Evolutionary conservation across 2,329 filamentous ascomycete species (phyloP).

Genomic region (Claviceps quebecensis): DNA sequence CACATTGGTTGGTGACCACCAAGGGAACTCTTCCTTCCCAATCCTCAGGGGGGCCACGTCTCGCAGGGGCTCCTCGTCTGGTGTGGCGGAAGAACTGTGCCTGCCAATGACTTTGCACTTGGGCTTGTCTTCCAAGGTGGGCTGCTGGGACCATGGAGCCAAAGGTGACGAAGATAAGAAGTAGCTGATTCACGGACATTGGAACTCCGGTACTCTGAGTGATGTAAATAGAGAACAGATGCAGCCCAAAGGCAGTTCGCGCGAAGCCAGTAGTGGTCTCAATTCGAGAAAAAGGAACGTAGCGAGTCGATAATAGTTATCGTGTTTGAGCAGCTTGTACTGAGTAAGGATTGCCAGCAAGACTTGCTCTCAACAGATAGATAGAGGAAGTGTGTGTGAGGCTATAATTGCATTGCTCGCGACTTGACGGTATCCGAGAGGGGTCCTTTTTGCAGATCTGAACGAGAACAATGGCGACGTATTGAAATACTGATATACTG

Average conservation of each 20-base stretch:
- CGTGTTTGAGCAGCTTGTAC: background rate
- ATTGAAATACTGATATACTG: background rate
- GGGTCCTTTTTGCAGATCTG: background rate
- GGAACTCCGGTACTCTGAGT: background rate
- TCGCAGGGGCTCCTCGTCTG: constrained; percentile 13
- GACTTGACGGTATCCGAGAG: background rate
- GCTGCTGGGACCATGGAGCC: constrained; percentile 10
- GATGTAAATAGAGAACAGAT: background rate
- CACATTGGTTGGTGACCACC: constrained; percentile 57
- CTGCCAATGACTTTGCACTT: constrained; percentile 12
- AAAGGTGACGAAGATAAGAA: constrained; percentile 11
- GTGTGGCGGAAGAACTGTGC: constrained; percentile 14
- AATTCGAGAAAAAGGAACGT: background rate
- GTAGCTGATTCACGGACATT: constrained; percentile 11
- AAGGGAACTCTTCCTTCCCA: constrained; percentile 39
- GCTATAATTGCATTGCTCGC: background rate
- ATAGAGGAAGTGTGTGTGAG: background rate
- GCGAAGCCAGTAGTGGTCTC: background rate
- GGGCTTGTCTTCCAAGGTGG: constrained; percentile 7
- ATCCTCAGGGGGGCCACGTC: constrained; percentile 18
- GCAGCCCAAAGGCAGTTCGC: background rate
- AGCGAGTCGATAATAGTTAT: background rate
- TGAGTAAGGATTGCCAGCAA: background rate
- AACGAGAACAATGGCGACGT: background rate
- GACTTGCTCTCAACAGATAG: background rate